These are phyloP conservation scores for Carallia pectinifolia DNA, from an alignment of 345 rosid genomes.

Conservation along the genomic window DNA sequence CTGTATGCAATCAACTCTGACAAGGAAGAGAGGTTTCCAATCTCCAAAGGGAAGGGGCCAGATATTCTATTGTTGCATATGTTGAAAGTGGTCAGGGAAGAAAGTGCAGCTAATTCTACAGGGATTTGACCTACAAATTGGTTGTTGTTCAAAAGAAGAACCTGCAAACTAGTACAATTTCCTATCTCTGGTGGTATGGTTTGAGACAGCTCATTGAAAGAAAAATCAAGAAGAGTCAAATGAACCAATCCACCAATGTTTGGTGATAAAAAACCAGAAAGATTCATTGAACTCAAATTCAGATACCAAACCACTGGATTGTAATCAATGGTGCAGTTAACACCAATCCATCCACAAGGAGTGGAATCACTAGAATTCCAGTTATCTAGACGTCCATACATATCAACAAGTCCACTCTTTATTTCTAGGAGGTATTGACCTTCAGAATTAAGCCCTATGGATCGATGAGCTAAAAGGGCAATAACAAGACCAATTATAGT, in stretches of 20 bases:
- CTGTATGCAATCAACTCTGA: conserved; percentile 62
- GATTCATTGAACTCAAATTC: conserved; percentile 54
- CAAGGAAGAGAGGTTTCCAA: conserved; percentile 61
- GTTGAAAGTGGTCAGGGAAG: conserved; percentile 46
- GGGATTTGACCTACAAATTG: conserved; percentile 60
- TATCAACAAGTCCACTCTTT: conserved; percentile 52
- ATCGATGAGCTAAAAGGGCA: conserved; percentile 38
- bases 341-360: conserved; percentile 85
- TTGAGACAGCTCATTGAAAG: conserved; percentile 58
- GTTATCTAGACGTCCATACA: conserved; percentile 35
- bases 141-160: conserved; percentile 62
- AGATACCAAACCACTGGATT: conserved; percentile 52
- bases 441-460: conserved; percentile 57
- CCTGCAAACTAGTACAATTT: conserved; percentile 51
- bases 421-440: conserved; percentile 66
- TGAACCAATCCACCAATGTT: conserved; percentile 66
- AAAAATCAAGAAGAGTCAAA: conserved; percentile 62
- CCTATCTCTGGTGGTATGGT: conserved; percentile 64
- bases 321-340: conserved; percentile 48
- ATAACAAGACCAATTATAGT: conserved; percentile 24
- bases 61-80: conserved; percentile 71
- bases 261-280: conserved; percentile 71
- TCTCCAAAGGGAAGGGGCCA: conserved; percentile 66
- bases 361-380: conserved; percentile 69
- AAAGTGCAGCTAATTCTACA: conserved; percentile 46